Percentiles rank a stretch among this genome's conserved stretches.
Evolutionary conservation across 352 stramenopile genomes (phyloP).

Genomic region (Pythium phragmiticola): DNA sequence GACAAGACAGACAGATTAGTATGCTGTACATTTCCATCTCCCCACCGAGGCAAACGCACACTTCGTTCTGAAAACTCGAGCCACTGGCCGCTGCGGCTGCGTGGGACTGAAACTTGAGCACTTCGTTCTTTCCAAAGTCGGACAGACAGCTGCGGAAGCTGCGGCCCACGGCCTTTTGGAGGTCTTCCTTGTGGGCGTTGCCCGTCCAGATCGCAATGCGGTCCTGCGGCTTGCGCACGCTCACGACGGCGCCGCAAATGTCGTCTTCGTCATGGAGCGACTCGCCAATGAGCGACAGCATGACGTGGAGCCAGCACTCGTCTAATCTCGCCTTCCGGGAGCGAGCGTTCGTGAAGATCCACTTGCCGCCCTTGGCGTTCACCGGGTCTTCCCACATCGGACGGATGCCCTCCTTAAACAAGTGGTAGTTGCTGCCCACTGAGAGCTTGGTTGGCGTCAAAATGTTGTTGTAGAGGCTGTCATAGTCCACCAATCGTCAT

Average conservation of each 20-base stretch:
- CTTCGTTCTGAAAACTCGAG: constrained; percentile 91
- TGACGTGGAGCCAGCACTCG: constrained; percentile 95
- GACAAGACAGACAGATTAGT: not conserved
- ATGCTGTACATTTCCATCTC: not conserved
- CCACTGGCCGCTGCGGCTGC: constrained; percentile 82
- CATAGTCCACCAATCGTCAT: not conserved
- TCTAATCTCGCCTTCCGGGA: constrained; percentile 91
- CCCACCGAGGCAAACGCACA: constrained; percentile 47
- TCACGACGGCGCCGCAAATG: constrained; percentile 95
- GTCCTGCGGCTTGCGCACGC: constrained; percentile 94
- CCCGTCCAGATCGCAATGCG: constrained; percentile 95
- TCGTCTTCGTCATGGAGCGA: constrained; percentile 94
- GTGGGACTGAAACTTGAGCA: constrained; percentile 89
- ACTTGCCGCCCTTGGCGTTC: constrained; percentile 96
- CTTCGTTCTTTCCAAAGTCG: constrained; percentile 86
- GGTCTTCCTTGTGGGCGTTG: constrained; percentile 69
- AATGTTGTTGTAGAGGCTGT: constrained; percentile 94
- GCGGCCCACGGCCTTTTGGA: constrained; percentile 77
- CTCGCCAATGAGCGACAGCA: constrained; percentile 95
- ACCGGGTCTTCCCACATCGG: constrained; percentile 97
- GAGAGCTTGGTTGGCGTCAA: constrained; percentile 86
- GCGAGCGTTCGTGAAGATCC: constrained; percentile 95
- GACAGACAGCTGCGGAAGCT: constrained; percentile 78
- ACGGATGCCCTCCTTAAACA: constrained; percentile 96
- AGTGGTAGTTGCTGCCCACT: constrained; percentile 95